These are phyloP conservation scores for Lactifluus hygrophoroides DNA, from an alignment of 768 basidiomycete species.

Conservation along the genomic window DNA sequence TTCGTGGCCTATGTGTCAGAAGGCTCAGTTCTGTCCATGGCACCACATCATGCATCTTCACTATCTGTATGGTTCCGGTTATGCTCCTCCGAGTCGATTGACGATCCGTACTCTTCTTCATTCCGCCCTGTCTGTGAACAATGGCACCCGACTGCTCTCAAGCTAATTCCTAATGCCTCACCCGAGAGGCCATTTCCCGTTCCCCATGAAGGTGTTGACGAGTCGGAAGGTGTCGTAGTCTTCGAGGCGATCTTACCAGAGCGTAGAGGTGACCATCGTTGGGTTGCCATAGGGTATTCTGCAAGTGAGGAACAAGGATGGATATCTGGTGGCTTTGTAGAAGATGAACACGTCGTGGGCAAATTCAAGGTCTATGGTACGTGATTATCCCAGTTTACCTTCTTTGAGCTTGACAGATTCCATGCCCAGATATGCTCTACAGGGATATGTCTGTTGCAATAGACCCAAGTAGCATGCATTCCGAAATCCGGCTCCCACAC, in stretches of 20 bases:
- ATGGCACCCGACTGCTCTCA: slow-evolving; percentile 38
- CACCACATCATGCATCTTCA: slow-evolving; percentile 39
- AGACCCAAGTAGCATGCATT: slow-evolving; percentile 32
- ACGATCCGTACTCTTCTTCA: background rate
- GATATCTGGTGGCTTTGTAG: slow-evolving; percentile 50
- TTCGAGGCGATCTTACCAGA: slow-evolving; percentile 43
- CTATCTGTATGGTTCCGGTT: slow-evolving; percentile 40
- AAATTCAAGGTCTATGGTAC: slow-evolving; percentile 38
- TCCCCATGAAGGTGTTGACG: slow-evolving; percentile 60
- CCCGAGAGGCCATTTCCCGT: slow-evolving; percentile 50
- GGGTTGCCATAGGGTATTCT: slow-evolving; percentile 48
- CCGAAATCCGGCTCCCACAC: slow-evolving; percentile 43
- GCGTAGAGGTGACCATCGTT: slow-evolving; percentile 24
- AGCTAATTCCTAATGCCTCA: slow-evolving; percentile 54
- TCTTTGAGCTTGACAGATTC: slow-evolving; percentile 8
- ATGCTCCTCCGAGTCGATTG: slow-evolving; percentile 32
- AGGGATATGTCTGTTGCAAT: slow-evolving; percentile 25
- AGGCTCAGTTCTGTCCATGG: slow-evolving; percentile 44
- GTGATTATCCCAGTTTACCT: slow-evolving; percentile 22
- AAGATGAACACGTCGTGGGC: slow-evolving; percentile 27
- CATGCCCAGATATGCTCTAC: slow-evolving; percentile 8
- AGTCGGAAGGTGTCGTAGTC: slow-evolving; percentile 64
- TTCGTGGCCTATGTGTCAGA: slow-evolving; percentile 53
- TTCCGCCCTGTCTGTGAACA: slow-evolving; percentile 14
- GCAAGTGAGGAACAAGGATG: slow-evolving; percentile 48